Evolutionary conservation across 2,329 filamentous ascomycete species (phyloP).

Genomic region (Aureobasidium mangrovei): DNA sequence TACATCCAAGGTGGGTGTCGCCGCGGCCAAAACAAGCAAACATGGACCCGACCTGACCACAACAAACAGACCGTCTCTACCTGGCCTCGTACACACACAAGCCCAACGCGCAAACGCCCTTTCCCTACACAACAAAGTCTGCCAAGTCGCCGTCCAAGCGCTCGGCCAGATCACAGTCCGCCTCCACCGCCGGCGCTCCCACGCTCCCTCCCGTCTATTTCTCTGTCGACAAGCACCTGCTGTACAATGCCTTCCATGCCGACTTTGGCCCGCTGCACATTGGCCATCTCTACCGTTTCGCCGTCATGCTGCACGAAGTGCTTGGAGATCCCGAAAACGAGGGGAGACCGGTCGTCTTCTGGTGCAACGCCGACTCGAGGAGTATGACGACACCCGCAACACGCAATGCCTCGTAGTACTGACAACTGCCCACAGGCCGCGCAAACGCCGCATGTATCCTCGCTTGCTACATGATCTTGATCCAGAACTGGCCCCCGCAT

Average conservation of each 20-base stretch:
- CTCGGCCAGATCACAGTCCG: conserved; percentile 55
- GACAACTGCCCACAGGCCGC: conserved; percentile 49
- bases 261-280: conserved; percentile 98
- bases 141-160: conserved; percentile 66
- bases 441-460: conserved; percentile 91
- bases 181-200: conserved; percentile 40
- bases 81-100: conserved; percentile 82
- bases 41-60: background rate
- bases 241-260: conserved; percentile 98
- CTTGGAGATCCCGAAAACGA: conserved; percentile 86
- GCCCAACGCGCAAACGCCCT: conserved; percentile 72
- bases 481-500: conserved; percentile 96
- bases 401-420: conserved; percentile 18
- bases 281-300: conserved; percentile 92
- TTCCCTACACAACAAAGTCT: conserved; percentile 58
- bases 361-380: conserved; percentile 83
- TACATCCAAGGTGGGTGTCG: conserved; percentile 75
- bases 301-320: conserved; percentile 90
- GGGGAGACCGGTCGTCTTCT: conserved; percentile 86
- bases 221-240: conserved; percentile 75
- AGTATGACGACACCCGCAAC: conserved; percentile 50
- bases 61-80: conserved; percentile 71
- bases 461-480: conserved; percentile 97
- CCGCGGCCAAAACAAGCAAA: background rate
- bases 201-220: conserved; percentile 75